Evolutionary conservation across 2,329 filamentous ascomycete genomes (phyloP).

Genomic region (Rutstroemia sp.): DNA sequence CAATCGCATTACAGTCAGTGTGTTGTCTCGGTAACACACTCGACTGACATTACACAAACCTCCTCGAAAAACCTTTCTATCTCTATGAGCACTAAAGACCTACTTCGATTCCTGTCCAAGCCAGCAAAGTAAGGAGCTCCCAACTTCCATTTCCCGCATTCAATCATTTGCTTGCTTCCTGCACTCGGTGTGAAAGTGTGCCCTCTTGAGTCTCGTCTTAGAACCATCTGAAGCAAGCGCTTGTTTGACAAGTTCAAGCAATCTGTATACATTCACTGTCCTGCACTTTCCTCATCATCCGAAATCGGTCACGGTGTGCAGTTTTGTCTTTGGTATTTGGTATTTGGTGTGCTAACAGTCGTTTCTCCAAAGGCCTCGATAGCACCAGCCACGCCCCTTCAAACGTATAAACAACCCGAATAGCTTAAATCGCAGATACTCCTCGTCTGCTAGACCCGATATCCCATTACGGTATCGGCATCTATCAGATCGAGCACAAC

Average conservation of each 20-base stretch:
- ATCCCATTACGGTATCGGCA: conserved; percentile 78
- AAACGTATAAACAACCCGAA: conserved; percentile 1
- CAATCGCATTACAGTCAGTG: conserved; percentile 6
- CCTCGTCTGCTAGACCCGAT: conserved; percentile 80
- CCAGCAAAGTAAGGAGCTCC: conserved; percentile 70
- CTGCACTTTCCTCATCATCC: not conserved
- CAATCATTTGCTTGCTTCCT: not conserved
- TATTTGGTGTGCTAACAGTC: conserved; percentile 9
- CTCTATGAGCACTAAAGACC: conserved; percentile 88
- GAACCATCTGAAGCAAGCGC: not conserved
- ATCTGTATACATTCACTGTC: not conserved
- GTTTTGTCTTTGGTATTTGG: not conserved
- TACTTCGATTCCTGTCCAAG: conserved; percentile 89
- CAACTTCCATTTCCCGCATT: not conserved
- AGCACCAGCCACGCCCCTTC: conserved; percentile 44
- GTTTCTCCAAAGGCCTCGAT: conserved; percentile 44
- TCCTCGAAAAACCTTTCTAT: conserved; percentile 13
- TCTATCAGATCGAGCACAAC: conserved; percentile 57
- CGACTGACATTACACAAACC: not conserved
- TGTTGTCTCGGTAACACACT: not conserved
- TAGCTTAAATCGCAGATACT: conserved; percentile 42
- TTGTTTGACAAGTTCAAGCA: not conserved
- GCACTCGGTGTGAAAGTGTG: too few relatives aligned
- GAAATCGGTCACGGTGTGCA: not conserved
- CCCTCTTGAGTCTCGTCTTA: too few relatives aligned